Evolutionary conservation across 768 basidiomycete genomes (phyloP).

Genomic region (Kwoniella sp.): DNA sequence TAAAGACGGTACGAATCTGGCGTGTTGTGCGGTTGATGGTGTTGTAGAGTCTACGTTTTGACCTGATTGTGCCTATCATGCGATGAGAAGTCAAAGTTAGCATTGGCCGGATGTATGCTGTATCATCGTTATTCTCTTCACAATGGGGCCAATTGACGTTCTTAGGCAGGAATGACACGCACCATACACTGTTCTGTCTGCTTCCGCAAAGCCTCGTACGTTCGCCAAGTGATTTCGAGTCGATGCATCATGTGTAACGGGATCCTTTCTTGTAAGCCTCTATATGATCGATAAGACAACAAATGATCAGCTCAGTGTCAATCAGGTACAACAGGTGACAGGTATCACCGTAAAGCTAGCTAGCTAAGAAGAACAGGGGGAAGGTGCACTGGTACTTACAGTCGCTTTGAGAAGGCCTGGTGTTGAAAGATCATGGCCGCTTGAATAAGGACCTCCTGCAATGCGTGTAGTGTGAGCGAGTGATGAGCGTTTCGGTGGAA

Average conservation of each 20-base stretch:
- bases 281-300: conserved; percentile 2
- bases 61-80: conserved; percentile 18
- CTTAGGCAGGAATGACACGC: too few relatives aligned
- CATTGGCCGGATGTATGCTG: too few relatives aligned
- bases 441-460: conserved; percentile 22
- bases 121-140: too few relatives aligned
- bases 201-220: conserved; percentile 15
- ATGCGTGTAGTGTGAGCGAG: not conserved
- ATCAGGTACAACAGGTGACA: too few relatives aligned
- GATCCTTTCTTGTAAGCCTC: conserved; percentile 12
- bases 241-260: conserved; percentile 23
- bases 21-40: not conserved
- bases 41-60: not conserved
- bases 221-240: conserved; percentile 19
- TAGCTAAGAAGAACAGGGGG: not conserved
- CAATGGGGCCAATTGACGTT: too few relatives aligned
- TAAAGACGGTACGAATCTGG: not conserved
- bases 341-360: too few relatives aligned
- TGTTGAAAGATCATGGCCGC: conserved; percentile 26
- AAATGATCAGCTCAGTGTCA: too few relatives aligned
- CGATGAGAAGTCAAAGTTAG: too few relatives aligned
- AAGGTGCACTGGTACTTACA: too few relatives aligned
- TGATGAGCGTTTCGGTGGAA: too few relatives aligned
- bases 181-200: conserved; percentile 23
- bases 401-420: conserved; percentile 19